Evolutionary conservation across 306 rosid genomes (phyloP).

Genomic region (Arachis stenosperma): DNA sequence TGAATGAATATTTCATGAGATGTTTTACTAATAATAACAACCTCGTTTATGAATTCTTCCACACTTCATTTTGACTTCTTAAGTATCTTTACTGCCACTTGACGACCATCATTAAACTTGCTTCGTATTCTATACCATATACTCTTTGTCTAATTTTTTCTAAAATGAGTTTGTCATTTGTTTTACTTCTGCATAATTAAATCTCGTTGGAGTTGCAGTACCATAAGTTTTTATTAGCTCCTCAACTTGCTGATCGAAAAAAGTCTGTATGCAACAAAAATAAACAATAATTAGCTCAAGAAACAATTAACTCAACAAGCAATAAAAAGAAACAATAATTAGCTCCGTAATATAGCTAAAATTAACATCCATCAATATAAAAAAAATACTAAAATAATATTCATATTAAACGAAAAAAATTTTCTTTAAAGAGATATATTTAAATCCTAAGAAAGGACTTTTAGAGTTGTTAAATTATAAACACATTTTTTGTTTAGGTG

Average conservation of each 20-base stretch:
- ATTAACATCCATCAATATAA: too few species aligned
- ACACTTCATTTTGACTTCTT: constrained; percentile 33
- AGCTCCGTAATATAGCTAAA: too few species aligned
- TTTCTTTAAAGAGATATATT: too few species aligned
- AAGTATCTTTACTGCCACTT: constrained; percentile 49
- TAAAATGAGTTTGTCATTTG: constrained; percentile 42
- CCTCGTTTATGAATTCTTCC: constrained; percentile 55
- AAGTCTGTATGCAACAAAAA: too few species aligned
- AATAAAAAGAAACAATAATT: too few species aligned
- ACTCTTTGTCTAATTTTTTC: constrained; percentile 45
- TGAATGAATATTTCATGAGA: constrained; percentile 51
- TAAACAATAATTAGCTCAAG: too few species aligned
- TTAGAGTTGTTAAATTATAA: too few species aligned
- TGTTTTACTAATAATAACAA: constrained; percentile 47
- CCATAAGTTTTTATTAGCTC: not conserved
- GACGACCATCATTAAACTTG: constrained; percentile 39
- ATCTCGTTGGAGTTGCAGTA: not conserved
- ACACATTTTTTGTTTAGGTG: too few species aligned
- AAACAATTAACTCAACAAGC: too few species aligned
- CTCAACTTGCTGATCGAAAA: not conserved
- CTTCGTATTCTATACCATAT: constrained; percentile 52
- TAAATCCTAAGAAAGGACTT: too few species aligned
- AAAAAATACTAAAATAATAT: too few species aligned
- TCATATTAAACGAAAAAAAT: too few species aligned
- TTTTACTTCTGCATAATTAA: constrained; percentile 10